Evolutionary conservation across 2,329 filamentous ascomycete species (phyloP), one percentile per base, ranked within the genome.

Genomic region (Trichoderma oligosporum): DNA sequence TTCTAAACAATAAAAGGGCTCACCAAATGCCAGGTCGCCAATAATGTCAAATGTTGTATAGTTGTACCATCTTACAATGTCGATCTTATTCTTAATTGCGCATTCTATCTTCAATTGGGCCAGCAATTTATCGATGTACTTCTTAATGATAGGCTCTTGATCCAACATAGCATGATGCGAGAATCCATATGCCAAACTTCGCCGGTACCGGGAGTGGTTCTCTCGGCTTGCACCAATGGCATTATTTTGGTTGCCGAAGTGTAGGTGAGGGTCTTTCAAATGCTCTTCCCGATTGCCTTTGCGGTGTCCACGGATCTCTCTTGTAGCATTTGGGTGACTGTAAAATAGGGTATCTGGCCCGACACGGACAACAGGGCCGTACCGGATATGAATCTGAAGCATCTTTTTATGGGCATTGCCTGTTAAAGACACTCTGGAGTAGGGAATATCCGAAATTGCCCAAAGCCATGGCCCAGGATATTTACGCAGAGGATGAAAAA

Each of bases 1-100:
- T 22, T 66, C 52, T 0, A 70, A 62, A 14, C 66, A 65, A 8
- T 62, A 61, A 27, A 70, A 71, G 5, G 62, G 56, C 46, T 67
- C 66, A 12, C 67, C 68, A 51, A 70, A 68, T 14, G 62, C 56
- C 2, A 70, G 57, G 27, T 68, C 63, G 20, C 66, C 67, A 18
- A 70, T 67, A 7, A 70, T 52, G 46, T 70, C 68, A 39, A 70
- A 70, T 1, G 68, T 68, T 1, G 64, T 61, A 41, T 56, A 67
- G 46, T 67, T 66, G 56, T 65, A 69, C 68, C 64, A 71, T 9
- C 61, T 49, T 0, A 61, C 59, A 18, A 71, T 44, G 16, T 70
- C 60, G 27, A 67, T 24, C 46, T 60, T 53, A 7, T 42, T 57
- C 0, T 41, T 47, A 8, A 48, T 36, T 1, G 24, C 47, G 22